Evolutionary conservation across 1,284 basidiomycete genomes (phyloP).

Genomic region (Puccinia hordei): DNA sequence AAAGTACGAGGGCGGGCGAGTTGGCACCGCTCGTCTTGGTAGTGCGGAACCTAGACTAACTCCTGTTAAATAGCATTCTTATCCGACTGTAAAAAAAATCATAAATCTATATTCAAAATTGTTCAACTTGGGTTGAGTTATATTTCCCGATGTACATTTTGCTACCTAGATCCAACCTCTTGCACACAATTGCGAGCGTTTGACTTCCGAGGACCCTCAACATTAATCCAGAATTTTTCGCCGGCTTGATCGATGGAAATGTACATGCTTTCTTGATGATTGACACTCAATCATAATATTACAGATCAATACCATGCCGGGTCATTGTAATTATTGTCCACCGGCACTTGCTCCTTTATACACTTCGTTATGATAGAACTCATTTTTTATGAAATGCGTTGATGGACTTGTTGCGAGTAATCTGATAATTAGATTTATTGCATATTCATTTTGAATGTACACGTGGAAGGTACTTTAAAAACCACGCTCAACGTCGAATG

Average conservation of each 20-base stretch:
- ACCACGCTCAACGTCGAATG: too few relatives aligned
- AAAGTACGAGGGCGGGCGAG: conserved; percentile 42
- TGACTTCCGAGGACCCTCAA: neutral
- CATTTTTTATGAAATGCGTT: neutral
- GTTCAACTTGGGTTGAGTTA: neutral
- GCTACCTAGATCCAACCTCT: neutral
- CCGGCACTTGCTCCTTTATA: neutral
- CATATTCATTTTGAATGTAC: too few relatives aligned
- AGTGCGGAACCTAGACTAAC: conserved; percentile 44
- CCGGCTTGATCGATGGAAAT: neutral
- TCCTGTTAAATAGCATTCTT: conserved; percentile 5
- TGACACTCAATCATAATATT: neutral
- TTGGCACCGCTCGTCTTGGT: conserved; percentile 38
- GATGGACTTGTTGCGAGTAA: too few relatives aligned
- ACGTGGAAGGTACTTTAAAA: too few relatives aligned
- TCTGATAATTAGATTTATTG: too few relatives aligned
- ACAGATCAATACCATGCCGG: neutral
- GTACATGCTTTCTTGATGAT: neutral
- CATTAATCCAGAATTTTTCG: neutral
- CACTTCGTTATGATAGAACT: neutral
- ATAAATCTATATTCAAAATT: neutral
- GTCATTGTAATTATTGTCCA: neutral
- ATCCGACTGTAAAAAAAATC: conserved; percentile 2
- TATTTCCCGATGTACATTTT: neutral
- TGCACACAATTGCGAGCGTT: neutral